phyloP scores from a whole-genome alignment of 139 green algal species.

The Diplosphaera chodatii region DNA sequence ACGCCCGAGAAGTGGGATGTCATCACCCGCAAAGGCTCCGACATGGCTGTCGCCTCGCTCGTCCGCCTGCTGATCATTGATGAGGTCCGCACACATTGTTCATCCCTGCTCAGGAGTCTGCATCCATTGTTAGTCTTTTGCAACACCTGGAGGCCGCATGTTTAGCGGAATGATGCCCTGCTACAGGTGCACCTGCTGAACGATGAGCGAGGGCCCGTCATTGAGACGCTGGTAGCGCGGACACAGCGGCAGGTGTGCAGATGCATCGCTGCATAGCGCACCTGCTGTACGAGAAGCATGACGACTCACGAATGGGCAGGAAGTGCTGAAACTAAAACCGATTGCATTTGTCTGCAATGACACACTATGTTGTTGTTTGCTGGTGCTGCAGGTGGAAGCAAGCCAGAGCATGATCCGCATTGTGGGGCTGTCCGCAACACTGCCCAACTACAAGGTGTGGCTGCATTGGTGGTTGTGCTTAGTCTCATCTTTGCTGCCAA shows the following conservation, averaged over 20 bases:
- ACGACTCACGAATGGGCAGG: no score
- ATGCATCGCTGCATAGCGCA: no score
- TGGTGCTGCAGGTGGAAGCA: constrained; percentile 82
- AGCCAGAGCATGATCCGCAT: constrained; percentile 97
- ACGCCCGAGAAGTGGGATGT: constrained; percentile 99
- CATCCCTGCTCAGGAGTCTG: no score
- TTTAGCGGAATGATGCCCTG: no score
- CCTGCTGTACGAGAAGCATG: no score
- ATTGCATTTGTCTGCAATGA: no score
- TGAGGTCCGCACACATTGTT: constrained; percentile 46
- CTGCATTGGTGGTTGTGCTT: no score
- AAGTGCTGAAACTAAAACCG: no score
- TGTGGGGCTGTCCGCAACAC: constrained; percentile 93
- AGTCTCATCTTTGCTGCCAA: no score
- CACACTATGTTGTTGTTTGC: no score
- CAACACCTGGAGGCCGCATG: no score
- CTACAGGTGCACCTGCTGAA: constrained; percentile 89
- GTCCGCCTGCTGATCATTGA: constrained; percentile 93
- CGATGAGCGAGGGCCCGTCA: constrained; percentile 94
- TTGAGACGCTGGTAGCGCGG: constrained; percentile 94
- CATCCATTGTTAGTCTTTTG: no score
- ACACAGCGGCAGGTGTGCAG: constrained; percentile 76
- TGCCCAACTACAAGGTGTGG: constrained; percentile 86
- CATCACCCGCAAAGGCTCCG: constrained; percentile 93
- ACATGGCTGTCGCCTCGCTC: constrained; percentile 60